phyloP scores from a whole-genome alignment of 352 stramenopile species.

The Globisporangium ultimum region DNA sequence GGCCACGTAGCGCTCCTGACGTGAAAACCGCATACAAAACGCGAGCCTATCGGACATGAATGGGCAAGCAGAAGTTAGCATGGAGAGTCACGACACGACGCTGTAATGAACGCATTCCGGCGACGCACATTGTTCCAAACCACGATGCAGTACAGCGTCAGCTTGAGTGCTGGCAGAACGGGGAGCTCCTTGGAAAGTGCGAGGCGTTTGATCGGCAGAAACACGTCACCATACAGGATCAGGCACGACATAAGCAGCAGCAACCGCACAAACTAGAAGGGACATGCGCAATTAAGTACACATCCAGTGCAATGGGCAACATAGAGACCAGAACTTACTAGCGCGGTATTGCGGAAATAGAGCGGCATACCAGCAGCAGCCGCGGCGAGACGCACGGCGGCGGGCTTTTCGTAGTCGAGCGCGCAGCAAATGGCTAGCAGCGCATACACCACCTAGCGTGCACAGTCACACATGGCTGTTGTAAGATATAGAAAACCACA shows the following conservation, averaged over 20 bases:
- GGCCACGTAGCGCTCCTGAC: constrained; percentile 21
- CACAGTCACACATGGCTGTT: not conserved
- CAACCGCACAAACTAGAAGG: constrained; percentile 51
- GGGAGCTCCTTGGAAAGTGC: constrained; percentile 5
- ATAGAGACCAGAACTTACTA: constrained; percentile 26
- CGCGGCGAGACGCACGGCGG: constrained; percentile 37
- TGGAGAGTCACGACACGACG: not conserved
- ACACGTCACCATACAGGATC: constrained; percentile 54
- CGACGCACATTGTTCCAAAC: constrained; percentile 34
- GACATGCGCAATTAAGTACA: constrained; percentile 1
- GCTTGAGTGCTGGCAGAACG: constrained; percentile 15
- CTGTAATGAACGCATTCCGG: not conserved
- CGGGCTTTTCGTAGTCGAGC: constrained; percentile 55
- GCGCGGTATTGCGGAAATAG: constrained; percentile 60
- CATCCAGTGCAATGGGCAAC: not conserved
- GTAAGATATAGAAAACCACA: no score
- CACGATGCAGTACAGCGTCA: constrained; percentile 35
- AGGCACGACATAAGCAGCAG: constrained; percentile 52
- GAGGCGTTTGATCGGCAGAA: constrained; percentile 33
- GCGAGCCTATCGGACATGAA: constrained; percentile 17
- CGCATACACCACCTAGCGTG: constrained; percentile 22
- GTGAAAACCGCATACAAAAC: constrained; percentile 32
- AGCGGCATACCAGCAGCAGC: constrained; percentile 27
- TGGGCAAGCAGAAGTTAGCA: not conserved
- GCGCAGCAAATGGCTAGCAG: constrained; percentile 27